These are phyloP conservation scores for Ophiostoma pallidulum DNA, from an alignment of 2,329 filamentous ascomycete species.

Conservation along the genomic window DNA sequence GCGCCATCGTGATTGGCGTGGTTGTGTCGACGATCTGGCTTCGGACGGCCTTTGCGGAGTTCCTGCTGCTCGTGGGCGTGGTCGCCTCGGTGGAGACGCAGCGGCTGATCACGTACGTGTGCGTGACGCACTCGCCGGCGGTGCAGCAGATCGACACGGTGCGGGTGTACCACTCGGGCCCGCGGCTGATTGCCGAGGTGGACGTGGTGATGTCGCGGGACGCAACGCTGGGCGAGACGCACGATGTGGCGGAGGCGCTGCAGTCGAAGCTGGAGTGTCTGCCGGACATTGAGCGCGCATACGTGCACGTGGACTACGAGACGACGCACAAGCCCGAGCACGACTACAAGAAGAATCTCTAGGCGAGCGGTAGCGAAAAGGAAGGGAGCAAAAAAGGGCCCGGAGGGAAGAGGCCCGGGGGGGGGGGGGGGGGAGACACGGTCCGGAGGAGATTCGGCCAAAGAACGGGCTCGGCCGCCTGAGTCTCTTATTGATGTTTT, in stretches of 20 bases:
- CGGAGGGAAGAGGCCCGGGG: background rate
- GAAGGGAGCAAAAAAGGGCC: background rate
- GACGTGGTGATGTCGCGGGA: conserved; percentile 87
- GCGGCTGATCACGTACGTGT: conserved; percentile 92
- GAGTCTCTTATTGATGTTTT: no score
- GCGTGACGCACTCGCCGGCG: conserved; percentile 77
- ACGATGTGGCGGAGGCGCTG: conserved; percentile 88
- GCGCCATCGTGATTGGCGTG: conserved; percentile 73
- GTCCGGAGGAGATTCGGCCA: no score
- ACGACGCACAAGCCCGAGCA: conserved; percentile 91
- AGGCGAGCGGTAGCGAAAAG: background rate
- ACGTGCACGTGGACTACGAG: conserved; percentile 96
- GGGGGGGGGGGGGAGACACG: no score
- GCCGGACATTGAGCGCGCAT: conserved; percentile 85
- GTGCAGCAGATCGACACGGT: conserved; percentile 91
- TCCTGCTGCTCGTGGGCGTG: conserved; percentile 82
- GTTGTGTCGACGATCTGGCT: conserved; percentile 76
- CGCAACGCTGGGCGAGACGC: conserved; percentile 64
- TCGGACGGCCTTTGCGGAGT: conserved; percentile 77
- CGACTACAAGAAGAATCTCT: conserved; percentile 52
- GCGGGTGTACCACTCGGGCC: conserved; percentile 81
- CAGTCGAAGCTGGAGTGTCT: conserved; percentile 90
- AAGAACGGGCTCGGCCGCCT: no score
- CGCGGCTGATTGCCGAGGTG: conserved; percentile 85
- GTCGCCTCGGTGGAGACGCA: conserved; percentile 76